Evolutionary conservation across 83 land plant species (phyloP).

Genomic region (Thuja plicata): DNA sequence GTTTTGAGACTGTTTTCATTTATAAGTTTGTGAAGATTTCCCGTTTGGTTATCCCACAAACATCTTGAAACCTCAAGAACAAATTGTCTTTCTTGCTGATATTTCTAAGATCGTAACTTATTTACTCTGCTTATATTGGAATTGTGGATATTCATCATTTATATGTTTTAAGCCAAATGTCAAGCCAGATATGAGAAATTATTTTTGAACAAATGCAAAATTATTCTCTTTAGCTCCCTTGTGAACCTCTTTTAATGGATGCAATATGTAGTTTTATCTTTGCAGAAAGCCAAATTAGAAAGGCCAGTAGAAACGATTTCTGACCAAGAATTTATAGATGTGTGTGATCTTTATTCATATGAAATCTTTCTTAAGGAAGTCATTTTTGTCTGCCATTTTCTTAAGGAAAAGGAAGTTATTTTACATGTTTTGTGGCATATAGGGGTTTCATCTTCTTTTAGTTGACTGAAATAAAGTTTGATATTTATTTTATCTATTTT

Average conservation of each 20-base stretch:
- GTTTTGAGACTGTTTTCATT: not conserved
- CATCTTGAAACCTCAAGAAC: not conserved
- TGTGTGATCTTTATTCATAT: not conserved
- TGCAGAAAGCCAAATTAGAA: not conserved
- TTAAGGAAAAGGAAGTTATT: not conserved
- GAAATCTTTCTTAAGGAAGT: not conserved
- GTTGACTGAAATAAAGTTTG: not conserved
- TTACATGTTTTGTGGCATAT: not conserved
- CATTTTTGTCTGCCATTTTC: not conserved
- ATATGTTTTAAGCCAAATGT: not conserved
- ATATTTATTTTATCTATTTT: not conserved
- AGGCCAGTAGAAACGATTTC: not conserved
- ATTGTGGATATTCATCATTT: not conserved
- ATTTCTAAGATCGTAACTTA: not conserved
- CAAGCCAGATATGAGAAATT: not conserved
- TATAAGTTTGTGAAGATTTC: not conserved
- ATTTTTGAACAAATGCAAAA: no score
- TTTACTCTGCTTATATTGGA: not conserved
- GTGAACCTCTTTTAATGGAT: not conserved
- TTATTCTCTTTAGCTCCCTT: not conserved
- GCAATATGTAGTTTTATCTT: not conserved
- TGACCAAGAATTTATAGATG: not conserved
- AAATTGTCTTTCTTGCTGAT: not conserved
- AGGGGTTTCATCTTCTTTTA: not conserved
- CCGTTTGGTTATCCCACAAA: not conserved